Conservation (phyloP, 2,329 filamentous ascomycete species). For the Boeremia exigua region DNA sequence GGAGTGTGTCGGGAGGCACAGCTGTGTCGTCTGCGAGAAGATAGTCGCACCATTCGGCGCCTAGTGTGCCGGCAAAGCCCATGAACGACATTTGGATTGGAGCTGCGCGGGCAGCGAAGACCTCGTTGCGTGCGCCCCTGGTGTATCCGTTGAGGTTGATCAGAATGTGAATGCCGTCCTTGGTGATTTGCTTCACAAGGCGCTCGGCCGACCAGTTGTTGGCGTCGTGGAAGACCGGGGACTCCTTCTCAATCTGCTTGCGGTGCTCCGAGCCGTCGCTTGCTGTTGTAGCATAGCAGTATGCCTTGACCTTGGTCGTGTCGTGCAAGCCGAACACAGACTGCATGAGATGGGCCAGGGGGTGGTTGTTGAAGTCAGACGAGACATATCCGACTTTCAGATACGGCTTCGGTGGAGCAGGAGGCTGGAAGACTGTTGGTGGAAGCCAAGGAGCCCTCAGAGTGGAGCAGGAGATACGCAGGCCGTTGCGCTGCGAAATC, state of each 20-base stretch:
- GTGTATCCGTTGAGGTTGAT: constrained; percentile 99
- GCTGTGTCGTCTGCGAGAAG: constrained; percentile 88
- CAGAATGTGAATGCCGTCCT: constrained; percentile 90
- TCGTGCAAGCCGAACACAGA: constrained; percentile 96
- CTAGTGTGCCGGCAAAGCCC: constrained; percentile 95
- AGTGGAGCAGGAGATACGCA: constrained; percentile 91
- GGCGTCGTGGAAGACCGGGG: constrained; percentile 88
- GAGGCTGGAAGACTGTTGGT: constrained; percentile 79
- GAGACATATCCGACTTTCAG: constrained; percentile 96
- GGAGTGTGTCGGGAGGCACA: constrained; percentile 79
- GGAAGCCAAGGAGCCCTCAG: constrained; percentile 88
- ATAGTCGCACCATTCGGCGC: constrained; percentile 98
- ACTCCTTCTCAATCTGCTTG: constrained; percentile 89
- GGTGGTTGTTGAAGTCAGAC: constrained; percentile 99
- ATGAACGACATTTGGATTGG: constrained; percentile 99
- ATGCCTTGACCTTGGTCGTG: constrained; percentile 74
- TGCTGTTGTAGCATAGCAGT: constrained; percentile 93
- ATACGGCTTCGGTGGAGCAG: constrained; percentile 77
- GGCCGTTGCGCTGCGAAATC: constrained; percentile 93
- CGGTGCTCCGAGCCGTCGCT: constrained; percentile 90
- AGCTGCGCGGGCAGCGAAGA: constrained; percentile 92
- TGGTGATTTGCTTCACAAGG: constrained; percentile 83
- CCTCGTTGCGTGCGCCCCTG: constrained; percentile 92
- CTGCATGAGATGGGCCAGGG: constrained; percentile 96
- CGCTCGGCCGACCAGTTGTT: constrained; percentile 85